These are phyloP conservation scores for Diatrype stigma DNA, from an alignment of 2,329 filamentous ascomycete genomes.

Conservation along the genomic window DNA sequence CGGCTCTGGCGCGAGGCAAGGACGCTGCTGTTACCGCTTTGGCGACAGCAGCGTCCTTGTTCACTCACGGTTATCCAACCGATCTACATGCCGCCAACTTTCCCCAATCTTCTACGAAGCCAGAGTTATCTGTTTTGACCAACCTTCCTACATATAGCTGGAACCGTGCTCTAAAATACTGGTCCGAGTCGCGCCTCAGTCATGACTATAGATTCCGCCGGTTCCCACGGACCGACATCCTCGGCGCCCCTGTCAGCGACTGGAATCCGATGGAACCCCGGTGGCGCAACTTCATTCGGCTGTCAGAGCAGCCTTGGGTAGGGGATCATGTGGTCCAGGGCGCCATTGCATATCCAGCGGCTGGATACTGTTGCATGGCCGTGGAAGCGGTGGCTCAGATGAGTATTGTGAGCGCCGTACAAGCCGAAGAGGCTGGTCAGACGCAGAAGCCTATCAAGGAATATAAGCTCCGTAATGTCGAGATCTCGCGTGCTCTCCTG, in stretches of 20 bases:
- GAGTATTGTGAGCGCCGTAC: constrained; percentile 3
- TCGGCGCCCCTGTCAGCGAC: constrained; percentile 4
- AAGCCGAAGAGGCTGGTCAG: constrained; percentile 13
- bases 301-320: constrained; percentile 30
- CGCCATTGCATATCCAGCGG: constrained; percentile 34
- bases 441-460: constrained; percentile 5
- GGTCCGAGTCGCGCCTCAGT: constrained; percentile 6
- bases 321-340: constrained; percentile 38
- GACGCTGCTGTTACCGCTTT: constrained; percentile 1
- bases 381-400: background rate
- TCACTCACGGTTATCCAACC: background rate
- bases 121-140: background rate
- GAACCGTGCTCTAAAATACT: constrained; percentile 6
- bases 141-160: constrained; percentile 10
- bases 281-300: constrained; percentile 4
- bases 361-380: constrained; percentile 26
- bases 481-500: constrained; percentile 1
- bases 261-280: constrained; percentile 1
- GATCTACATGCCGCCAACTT: background rate
- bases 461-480: background rate
- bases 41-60: background rate
- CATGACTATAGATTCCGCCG: constrained; percentile 1
- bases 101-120: background rate
- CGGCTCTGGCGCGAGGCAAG: constrained; percentile 1
- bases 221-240: constrained; percentile 6